Evolutionary conservation across 768 basidiomycete genomes (phyloP).

Genomic region (Psilocybe subaeruginosa): DNA sequence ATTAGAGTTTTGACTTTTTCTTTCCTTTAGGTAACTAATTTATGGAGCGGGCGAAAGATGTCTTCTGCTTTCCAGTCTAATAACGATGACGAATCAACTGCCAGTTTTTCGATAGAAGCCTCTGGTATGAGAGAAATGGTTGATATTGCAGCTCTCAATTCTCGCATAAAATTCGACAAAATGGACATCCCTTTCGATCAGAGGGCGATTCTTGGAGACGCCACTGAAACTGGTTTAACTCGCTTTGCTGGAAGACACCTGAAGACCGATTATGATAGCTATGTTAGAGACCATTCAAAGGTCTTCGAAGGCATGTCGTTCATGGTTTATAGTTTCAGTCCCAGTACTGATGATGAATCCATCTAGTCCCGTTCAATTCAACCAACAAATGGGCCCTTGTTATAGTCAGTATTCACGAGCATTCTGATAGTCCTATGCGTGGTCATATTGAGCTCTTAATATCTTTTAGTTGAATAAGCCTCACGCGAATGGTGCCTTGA

Average conservation of each 20-base stretch:
- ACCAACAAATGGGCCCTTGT: conserved; percentile 77
- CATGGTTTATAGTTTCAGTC: background rate
- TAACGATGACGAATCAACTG: conserved; percentile 62
- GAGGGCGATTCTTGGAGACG: conserved; percentile 67
- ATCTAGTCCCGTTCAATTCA: conserved; percentile 67
- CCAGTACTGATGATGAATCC: background rate
- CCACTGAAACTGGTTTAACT: conserved; percentile 75
- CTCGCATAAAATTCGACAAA: conserved; percentile 71
- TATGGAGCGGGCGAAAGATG: conserved; percentile 69
- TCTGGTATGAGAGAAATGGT: conserved; percentile 69
- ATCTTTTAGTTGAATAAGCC: conserved; percentile 52
- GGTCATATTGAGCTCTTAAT: conserved; percentile 1
- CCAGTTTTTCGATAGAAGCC: conserved; percentile 49
- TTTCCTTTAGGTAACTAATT: conserved; percentile 52
- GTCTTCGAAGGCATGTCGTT: conserved; percentile 56
- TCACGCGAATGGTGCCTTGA: conserved; percentile 50
- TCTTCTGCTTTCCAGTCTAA: conserved; percentile 72
- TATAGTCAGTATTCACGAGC: conserved; percentile 44
- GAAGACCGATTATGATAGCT: conserved; percentile 52
- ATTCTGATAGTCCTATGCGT: background rate
- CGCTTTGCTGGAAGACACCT: conserved; percentile 66
- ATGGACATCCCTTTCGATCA: conserved; percentile 63
- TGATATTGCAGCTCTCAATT: conserved; percentile 67
- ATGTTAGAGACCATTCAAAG: conserved; percentile 53
- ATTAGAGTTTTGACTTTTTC: background rate